Conservation (phyloP, 2,329 filamentous ascomycete genomes). For the Gliomastix tumulicola region DNA sequence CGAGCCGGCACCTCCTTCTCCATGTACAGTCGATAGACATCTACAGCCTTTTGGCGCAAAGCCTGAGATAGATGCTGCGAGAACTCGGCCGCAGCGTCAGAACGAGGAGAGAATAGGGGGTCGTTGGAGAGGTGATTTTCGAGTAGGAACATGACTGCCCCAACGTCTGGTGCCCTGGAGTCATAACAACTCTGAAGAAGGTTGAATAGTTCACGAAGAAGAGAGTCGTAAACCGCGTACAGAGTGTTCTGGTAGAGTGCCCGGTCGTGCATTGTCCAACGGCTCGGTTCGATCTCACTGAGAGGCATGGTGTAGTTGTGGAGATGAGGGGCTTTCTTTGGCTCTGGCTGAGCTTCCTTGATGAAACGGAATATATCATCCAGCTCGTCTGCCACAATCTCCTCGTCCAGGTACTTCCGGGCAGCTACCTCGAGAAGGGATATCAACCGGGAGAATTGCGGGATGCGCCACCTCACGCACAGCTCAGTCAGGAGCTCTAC, state of each 20-base stretch:
- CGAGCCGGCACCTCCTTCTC: constrained; percentile 73
- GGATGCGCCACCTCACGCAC: constrained; percentile 81
- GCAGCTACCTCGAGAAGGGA: constrained; percentile 78
- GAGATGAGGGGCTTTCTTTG: constrained; percentile 55
- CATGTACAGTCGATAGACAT: constrained; percentile 74
- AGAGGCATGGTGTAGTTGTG: constrained; percentile 43
- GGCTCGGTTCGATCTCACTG: constrained; percentile 47
- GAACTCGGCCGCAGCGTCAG: constrained; percentile 67
- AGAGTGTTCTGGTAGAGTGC: constrained; percentile 69
- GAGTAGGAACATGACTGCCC: constrained; percentile 71
- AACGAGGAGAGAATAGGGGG: constrained; percentile 62
- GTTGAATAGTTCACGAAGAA: constrained; percentile 82
- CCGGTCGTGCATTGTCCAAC: constrained; percentile 65
- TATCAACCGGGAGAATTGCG: constrained; percentile 72
- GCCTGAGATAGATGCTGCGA: constrained; percentile 64
- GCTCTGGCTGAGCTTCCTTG: constrained; percentile 63
- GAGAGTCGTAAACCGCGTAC: constrained; percentile 66
- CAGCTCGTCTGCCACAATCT: constrained; percentile 73
- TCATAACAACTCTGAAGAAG: constrained; percentile 87
- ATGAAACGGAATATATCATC: constrained; percentile 77
- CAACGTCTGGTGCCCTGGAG: constrained; percentile 74
- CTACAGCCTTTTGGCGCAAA: constrained; percentile 65
- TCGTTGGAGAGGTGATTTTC: constrained; percentile 78
- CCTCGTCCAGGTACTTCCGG: constrained; percentile 78
- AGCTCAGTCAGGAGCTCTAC: constrained; percentile 80